phyloP scores from a whole-genome alignment of 1,284 basidiomycete species.

The Cutaneotrichosporon dermatis region DNA sequence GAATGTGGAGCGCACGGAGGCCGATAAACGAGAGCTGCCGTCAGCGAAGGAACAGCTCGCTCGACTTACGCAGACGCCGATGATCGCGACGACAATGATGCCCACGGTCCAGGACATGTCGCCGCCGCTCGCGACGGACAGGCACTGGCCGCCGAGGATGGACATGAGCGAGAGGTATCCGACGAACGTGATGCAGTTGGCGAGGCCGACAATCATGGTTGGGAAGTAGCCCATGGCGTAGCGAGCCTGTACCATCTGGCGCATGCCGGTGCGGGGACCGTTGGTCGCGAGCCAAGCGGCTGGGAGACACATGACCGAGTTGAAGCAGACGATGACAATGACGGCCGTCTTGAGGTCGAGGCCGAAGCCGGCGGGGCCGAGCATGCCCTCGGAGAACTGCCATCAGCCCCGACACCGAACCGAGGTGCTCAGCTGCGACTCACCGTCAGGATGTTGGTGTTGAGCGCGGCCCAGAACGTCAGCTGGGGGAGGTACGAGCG shows the following conservation, averaged over 20 bases:
- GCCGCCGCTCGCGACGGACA: slow-evolving; percentile 64
- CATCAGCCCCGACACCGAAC: background rate
- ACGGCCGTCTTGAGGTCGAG: slow-evolving; percentile 34
- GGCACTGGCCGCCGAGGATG: slow-evolving; percentile 72
- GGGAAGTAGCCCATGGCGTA: slow-evolving; percentile 74
- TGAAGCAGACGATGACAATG: slow-evolving; percentile 37
- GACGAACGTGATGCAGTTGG: slow-evolving; percentile 61
- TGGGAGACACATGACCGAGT: slow-evolving; percentile 27
- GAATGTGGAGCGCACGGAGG: slow-evolving; percentile 49
- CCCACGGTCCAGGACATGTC: slow-evolving; percentile 60
- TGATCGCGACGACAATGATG: slow-evolving; percentile 75
- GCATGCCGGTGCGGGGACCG: slow-evolving; percentile 78
- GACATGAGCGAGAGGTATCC: slow-evolving; percentile 73
- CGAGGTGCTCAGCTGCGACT: slow-evolving; percentile 8
- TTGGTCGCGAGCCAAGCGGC: slow-evolving; percentile 58
- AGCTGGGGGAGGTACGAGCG: slow-evolving; percentile 41
- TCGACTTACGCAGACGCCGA: slow-evolving; percentile 64
- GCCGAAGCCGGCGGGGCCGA: slow-evolving; percentile 39
- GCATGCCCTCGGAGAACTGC: slow-evolving; percentile 43
- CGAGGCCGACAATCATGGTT: slow-evolving; percentile 59
- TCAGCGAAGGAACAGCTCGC: background rate
- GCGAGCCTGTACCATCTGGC: slow-evolving; percentile 79
- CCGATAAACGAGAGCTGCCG: slow-evolving; percentile 53
- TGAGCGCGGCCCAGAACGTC: slow-evolving; percentile 44
- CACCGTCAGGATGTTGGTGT: slow-evolving; percentile 45